Evolutionary conservation across 2,329 filamentous ascomycete species (phyloP).

Genomic region (Clathrospora elynae): DNA sequence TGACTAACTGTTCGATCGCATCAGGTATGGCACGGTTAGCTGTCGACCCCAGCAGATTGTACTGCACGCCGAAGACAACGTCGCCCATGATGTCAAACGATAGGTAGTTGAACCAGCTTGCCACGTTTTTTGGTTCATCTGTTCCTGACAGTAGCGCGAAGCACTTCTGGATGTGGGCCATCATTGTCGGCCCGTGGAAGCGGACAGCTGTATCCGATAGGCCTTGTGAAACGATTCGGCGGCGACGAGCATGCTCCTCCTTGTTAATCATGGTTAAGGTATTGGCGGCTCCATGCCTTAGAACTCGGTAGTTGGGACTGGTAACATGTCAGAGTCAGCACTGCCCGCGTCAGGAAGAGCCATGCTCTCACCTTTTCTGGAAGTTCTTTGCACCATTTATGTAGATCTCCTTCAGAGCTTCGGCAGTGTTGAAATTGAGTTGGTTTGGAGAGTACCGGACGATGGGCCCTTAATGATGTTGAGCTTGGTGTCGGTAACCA

Average conservation of each 20-base stretch:
- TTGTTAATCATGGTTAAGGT: slow-evolving; percentile 6
- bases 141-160: neutral
- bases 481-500: slow-evolving; percentile 2
- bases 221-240: slow-evolving; percentile 13
- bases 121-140: slow-evolving; percentile 47
- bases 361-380: slow-evolving; percentile 2
- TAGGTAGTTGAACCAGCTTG: slow-evolving; percentile 43
- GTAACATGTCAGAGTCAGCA: neutral
- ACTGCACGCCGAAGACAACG: slow-evolving; percentile 33
- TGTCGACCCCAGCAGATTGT: slow-evolving; percentile 38
- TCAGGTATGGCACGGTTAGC: slow-evolving; percentile 5
- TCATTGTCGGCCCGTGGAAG: slow-evolving; percentile 3
- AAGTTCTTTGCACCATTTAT: neutral
- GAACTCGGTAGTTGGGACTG: slow-evolving; percentile 13
- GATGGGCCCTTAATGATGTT: neutral
- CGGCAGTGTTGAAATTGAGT: neutral
- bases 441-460: slow-evolving; percentile 6
- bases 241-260: slow-evolving; percentile 11
- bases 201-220: slow-evolving; percentile 7
- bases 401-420: neutral
- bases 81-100: slow-evolving; percentile 16
- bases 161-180: slow-evolving; percentile 2
- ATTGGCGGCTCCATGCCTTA: slow-evolving; percentile 20
- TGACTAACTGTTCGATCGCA: neutral
- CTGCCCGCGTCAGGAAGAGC: too few relatives aligned